Evolutionary conservation across 2,329 filamentous ascomycete genomes (phyloP), one percentile per base, ranked within the genome.

Genomic region (Exophiala oligosperma): DNA sequence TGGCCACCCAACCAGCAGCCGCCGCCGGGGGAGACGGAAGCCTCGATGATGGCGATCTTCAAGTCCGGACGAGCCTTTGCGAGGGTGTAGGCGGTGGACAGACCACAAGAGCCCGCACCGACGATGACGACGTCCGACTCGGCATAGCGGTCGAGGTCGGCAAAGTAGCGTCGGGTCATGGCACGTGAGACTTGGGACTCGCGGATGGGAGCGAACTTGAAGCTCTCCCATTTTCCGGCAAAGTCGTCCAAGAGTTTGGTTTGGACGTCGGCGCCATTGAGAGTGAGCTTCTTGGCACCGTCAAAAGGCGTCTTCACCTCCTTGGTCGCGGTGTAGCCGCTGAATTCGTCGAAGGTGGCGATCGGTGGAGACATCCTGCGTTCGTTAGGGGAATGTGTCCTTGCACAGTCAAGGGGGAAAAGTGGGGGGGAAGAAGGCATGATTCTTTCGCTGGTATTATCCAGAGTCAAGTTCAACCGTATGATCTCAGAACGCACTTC

Each of bases 371-470:
- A 86, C 91, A 95, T 95, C 60, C 62, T 64, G 70, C 64, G 70
- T 14, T 44, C 38, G 61, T 63, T 63, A 63, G 61, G 59, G n/a
- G 68, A 63, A 68, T 54, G 32, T 46, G 24, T 7, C 11, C 9
- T 35, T 28, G 7, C 26, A 7, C 26, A 4, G 7, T 28, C 26
- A 11, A 29, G 6, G 38, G 2, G 38, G 37, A 17, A 28, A 29
- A 49, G 68, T 69, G 63, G 64, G 55, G 60, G 64, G 67, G 70
- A 69, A 73, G 77, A 76, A 79, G 79, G 90, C 91, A 96, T 95
- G 91, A 94, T 96, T 89, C 92, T 96, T 94, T 92, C 92, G 92
- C 92, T 92, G 89, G 91, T 91, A 94, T 94, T 93, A 93, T 92
- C 91, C 89, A 91, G 90, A 92, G 93, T 90, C 93, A 93, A 90